These are phyloP conservation scores for Phaeophleospora eucalypticola DNA, from an alignment of 2,329 filamentous ascomycete genomes.

Conservation along the genomic window DNA sequence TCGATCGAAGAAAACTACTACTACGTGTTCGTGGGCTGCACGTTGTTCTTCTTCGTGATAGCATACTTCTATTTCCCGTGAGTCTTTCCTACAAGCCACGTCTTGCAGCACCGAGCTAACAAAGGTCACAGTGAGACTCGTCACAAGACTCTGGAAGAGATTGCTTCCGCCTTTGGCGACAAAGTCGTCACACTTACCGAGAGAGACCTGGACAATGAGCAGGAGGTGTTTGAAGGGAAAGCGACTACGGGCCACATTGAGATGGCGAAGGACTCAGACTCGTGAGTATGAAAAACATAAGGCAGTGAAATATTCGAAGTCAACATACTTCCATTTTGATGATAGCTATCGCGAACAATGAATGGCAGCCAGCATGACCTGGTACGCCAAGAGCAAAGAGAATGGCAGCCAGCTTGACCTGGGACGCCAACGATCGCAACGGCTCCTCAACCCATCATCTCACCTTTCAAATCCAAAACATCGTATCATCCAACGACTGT, in stretches of 20 bases:
- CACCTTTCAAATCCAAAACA: slow-evolving; percentile 27
- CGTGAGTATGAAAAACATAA: too few species aligned
- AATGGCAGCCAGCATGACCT: slow-evolving; percentile 4
- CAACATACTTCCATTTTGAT: too few species aligned
- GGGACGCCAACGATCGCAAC: slow-evolving; percentile 1
- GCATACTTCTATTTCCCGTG: slow-evolving; percentile 53
- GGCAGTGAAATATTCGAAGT: too few species aligned
- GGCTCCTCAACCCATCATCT: not conserved
- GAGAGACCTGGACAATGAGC: slow-evolving; percentile 21
- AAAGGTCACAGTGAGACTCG: slow-evolving; percentile 22
- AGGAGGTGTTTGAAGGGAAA: slow-evolving; percentile 22
- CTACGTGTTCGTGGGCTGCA: slow-evolving; percentile 56
- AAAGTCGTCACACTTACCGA: slow-evolving; percentile 30
- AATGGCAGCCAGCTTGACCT: slow-evolving; percentile 13
- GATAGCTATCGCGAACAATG: not conserved
- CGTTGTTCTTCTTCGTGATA: slow-evolving; percentile 48
- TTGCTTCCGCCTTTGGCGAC: slow-evolving; percentile 32
- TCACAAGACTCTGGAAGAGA: slow-evolving; percentile 31
- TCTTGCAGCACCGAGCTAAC: slow-evolving; percentile 5
- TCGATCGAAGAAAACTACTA: slow-evolving; percentile 59
- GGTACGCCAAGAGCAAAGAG: slow-evolving; percentile 1
- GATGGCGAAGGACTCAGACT: too few species aligned
- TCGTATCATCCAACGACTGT: slow-evolving; percentile 20
- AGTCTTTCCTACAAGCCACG: slow-evolving; percentile 19
- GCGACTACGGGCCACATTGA: slow-evolving; percentile 4